Evolutionary conservation across 1,284 basidiomycete genomes (phyloP), one percentile per base, ranked within the genome.

Genomic region (Caloboletus inedulis): DNA sequence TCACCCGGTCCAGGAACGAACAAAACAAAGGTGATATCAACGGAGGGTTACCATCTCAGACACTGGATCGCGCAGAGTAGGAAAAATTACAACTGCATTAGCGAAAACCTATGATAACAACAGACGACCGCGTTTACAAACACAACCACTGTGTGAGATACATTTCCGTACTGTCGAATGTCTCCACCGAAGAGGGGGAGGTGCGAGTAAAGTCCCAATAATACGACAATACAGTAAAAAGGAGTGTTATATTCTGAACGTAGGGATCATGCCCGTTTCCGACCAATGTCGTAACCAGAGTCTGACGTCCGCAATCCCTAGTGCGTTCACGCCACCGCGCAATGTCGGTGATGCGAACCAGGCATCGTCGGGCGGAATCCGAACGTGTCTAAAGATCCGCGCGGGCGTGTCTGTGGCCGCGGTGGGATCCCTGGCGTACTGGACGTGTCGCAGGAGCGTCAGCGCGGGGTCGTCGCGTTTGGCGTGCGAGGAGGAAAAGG

Each of bases 281-380:
- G 6, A 34, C 60, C 59, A 62, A 27, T 58, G 49, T 13, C 12
- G 40, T 37, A 60, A 2, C 59, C 59, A 60, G 9, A 51, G 46
- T 7, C 7, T 37, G n/a, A 56, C 55, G 23, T 58, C 56, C 4
- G 23, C 42, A 1, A 27, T 21, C n/a, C 51, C 55, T 16, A 58
- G 45, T 9, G 36, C 3, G 14, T 18, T 14, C 29, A 47, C 16
- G 31, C 36, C 27, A 2, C 27, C 35, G 10, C 34, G 34, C 33
- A 54, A 21, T 23, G 55, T 56, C 21, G 51, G 41, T 29, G 44
- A 48, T 3, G 51, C 41, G 7, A 49, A 44, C 51, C 42, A 41
- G 0, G 52, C 52, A 0, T 46, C 47, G 12, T 49, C 44, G 5
- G 45, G 35, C 4, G 49, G 30, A 13, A 47, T 18, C 30, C 16